phyloP scores from a whole-genome alignment of 768 basidiomycete species.

The Symmetrospora coprosmae region DNA sequence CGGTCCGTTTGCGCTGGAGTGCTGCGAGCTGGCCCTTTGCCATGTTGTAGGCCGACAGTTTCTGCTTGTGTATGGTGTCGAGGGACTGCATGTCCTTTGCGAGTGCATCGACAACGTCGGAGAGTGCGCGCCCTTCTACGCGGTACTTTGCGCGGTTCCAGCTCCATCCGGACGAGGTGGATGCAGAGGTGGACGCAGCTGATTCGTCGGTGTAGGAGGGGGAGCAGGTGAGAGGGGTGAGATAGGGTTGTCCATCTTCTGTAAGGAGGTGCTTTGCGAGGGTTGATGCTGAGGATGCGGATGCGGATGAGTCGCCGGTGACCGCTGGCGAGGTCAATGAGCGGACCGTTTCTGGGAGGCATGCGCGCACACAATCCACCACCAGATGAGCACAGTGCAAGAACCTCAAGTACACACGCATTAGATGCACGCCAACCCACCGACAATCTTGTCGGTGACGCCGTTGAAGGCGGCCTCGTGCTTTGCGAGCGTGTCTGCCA shows the following conservation, averaged over 20 bases:
- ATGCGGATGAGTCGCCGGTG: too few species aligned
- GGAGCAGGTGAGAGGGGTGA: slow-evolving; percentile 10
- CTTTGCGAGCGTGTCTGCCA: slow-evolving; percentile 88
- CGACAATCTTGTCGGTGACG: slow-evolving; percentile 80
- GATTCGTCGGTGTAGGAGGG: neutral
- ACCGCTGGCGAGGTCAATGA: too few species aligned
- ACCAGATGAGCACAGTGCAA: too few species aligned
- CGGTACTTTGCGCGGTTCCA: slow-evolving; percentile 93
- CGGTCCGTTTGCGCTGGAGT: slow-evolving; percentile 86
- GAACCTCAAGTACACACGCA: too few species aligned
- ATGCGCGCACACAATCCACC: too few species aligned
- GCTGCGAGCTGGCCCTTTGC: slow-evolving; percentile 82
- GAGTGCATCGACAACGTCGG: slow-evolving; percentile 70
- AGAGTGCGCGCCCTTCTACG: slow-evolving; percentile 54
- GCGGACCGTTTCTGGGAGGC: too few species aligned
- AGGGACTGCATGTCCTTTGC: slow-evolving; percentile 91
- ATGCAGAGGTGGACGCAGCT: neutral
- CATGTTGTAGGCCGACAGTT: slow-evolving; percentile 78
- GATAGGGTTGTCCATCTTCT: slow-evolving; percentile 31
- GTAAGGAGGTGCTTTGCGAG: slow-evolving; percentile 28
- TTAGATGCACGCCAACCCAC: slow-evolving; percentile 44
- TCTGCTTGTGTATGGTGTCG: slow-evolving; percentile 83
- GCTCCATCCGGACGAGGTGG: slow-evolving; percentile 51
- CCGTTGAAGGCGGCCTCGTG: slow-evolving; percentile 73
- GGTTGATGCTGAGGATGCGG: slow-evolving; percentile 18